Evolutionary conservation across 1,284 basidiomycete species (phyloP).

Genomic region (Ustilago cynodontis): DNA sequence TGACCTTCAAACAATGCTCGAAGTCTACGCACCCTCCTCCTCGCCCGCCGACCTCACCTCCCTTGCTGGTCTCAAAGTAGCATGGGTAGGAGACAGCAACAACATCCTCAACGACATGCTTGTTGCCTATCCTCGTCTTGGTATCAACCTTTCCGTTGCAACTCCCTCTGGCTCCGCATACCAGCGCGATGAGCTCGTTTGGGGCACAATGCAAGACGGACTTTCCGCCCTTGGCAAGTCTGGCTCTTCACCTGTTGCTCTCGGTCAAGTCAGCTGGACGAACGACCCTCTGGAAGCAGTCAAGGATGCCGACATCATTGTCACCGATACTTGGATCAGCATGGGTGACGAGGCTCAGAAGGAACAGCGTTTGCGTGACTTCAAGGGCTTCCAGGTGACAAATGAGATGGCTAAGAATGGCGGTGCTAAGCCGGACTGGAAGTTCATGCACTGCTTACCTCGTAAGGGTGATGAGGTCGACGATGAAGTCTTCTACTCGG

Average conservation of each 20-base stretch:
- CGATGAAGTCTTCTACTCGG: constrained; percentile 68
- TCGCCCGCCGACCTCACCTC: constrained; percentile 70
- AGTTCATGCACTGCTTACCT: constrained; percentile 96
- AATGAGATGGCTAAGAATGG: constrained; percentile 76
- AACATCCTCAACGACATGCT: constrained; percentile 99
- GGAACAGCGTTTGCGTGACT: constrained; percentile 86
- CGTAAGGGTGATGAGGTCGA: constrained; percentile 86
- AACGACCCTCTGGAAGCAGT: constrained; percentile 87
- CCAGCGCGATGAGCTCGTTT: constrained; percentile 82
- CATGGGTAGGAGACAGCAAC: constrained; percentile 94
- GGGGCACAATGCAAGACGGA: constrained; percentile 71
- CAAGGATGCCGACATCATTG: constrained; percentile 87
- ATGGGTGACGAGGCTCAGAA: constrained; percentile 99
- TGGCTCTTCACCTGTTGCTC: constrained; percentile 65
- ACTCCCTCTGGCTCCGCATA: constrained; percentile 78
- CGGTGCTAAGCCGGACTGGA: constrained; percentile 88
- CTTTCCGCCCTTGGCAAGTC: constrained; percentile 64
- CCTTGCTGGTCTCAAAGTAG: constrained; percentile 71
- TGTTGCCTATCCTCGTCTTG: constrained; percentile 90
- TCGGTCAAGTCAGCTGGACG: constrained; percentile 78
- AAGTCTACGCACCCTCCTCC: constrained; percentile 73
- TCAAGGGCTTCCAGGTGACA: constrained; percentile 93
- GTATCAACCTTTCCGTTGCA: constrained; percentile 87
- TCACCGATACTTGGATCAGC: constrained; percentile 82
- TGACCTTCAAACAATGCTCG: constrained; percentile 89